A percentile compares a stretch with the other conserved stretches of the same genome.
phyloP scores from a whole-genome alignment of 768 basidiomycete species.

The Amanita inopinata region DNA sequence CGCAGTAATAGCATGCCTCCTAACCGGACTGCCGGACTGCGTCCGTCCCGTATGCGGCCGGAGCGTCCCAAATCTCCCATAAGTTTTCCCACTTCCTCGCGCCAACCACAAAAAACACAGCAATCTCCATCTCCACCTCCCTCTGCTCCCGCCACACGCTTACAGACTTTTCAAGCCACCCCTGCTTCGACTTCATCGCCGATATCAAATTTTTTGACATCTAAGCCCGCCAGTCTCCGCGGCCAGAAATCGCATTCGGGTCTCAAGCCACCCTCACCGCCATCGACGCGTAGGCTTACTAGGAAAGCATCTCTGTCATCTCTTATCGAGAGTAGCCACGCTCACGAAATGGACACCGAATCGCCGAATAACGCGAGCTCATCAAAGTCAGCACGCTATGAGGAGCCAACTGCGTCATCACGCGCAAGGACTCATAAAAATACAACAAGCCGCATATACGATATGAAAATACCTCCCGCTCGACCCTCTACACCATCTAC shows the following conservation, averaged over 20 bases:
- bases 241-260: constrained; percentile 81
- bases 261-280: constrained; percentile 66
- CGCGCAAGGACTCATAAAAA: constrained; percentile 63
- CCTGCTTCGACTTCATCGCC: constrained; percentile 36
- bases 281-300: constrained; percentile 52
- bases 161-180: constrained; percentile 53
- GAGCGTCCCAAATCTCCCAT: constrained; percentile 68
- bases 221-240: constrained; percentile 67
- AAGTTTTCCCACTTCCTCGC: constrained; percentile 62
- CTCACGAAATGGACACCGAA: constrained; percentile 50
- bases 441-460: constrained; percentile 56
- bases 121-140: constrained; percentile 64
- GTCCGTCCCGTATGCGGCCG: constrained; percentile 51
- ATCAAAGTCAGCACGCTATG: constrained; percentile 48
- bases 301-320: constrained; percentile 77
- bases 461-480: constrained; percentile 65
- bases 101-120: constrained; percentile 58
- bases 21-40: constrained; percentile 35
- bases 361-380: constrained; percentile 25
- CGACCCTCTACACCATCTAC: constrained; percentile 75
- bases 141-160: constrained; percentile 39
- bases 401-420: constrained; percentile 74
- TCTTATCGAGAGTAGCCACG: constrained; percentile 49
- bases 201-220: constrained; percentile 43
- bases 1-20: constrained; percentile 57